phyloP scores from a whole-genome alignment of 768 basidiomycete species.

The Albatrellus ellisii region DNA sequence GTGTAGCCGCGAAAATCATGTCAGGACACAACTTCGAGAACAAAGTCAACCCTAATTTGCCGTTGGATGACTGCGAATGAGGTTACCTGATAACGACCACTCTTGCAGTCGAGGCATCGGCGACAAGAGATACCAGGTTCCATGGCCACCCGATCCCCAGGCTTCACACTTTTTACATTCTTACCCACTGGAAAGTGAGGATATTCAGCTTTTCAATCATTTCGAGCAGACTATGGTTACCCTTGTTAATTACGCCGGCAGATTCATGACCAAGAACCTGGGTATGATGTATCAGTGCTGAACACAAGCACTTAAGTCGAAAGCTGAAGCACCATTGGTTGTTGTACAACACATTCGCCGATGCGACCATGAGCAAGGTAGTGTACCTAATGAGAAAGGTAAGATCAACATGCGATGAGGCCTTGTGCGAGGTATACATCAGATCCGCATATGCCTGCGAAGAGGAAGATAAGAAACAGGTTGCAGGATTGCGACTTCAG shows the following conservation, averaged over 20 bases:
- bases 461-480: conserved; percentile 4
- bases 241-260: conserved; percentile 61
- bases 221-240: conserved; percentile 21
- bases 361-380: conserved; percentile 71
- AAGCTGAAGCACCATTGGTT: conserved; percentile 49
- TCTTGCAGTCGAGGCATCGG: conserved; percentile 73
- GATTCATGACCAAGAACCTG: conserved; percentile 94
- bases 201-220: neutral
- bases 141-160: conserved; percentile 82
- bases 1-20: conserved; percentile 85
- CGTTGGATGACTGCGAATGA: conserved; percentile 1
- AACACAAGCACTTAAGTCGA: conserved; percentile 1
- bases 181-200: conserved; percentile 42
- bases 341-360: conserved; percentile 65
- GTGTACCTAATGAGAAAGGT: conserved; percentile 40
- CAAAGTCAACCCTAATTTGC: neutral
- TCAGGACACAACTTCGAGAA: conserved; percentile 61
- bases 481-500: conserved; percentile 1
- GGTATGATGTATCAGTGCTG: neutral
- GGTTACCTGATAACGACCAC: conserved; percentile 66
- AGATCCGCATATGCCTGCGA: conserved; percentile 77
- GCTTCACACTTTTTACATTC: conserved; percentile 61
- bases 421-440: conserved; percentile 38
- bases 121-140: conserved; percentile 86
- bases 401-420: conserved; percentile 7